phyloP scores from a whole-genome alignment of 2,329 filamentous ascomycete genomes.

The Fusarium napiforme region DNA sequence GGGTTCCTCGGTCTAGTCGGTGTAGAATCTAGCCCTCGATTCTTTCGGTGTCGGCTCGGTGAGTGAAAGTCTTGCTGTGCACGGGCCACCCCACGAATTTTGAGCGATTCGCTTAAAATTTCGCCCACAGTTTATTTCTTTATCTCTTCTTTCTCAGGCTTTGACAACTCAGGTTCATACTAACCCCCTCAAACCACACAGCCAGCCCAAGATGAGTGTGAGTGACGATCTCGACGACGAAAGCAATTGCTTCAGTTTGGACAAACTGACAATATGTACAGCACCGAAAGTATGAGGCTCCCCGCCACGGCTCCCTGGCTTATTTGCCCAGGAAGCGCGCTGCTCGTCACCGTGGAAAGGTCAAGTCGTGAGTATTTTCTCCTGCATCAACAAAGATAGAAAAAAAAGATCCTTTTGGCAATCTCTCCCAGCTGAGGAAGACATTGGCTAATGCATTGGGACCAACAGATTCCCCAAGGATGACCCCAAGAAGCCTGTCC shows the following conservation, averaged over 20 bases:
- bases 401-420: background rate
- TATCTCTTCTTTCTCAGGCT: constrained; percentile 48
- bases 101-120: constrained; percentile 53
- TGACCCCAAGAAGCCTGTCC: constrained; percentile 99
- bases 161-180: constrained; percentile 50
- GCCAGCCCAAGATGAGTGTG: constrained; percentile 56
- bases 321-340: constrained; percentile 92
- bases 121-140: constrained; percentile 51
- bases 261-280: constrained; percentile 40
- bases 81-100: constrained; percentile 43
- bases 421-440: background rate
- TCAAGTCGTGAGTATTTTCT: constrained; percentile 84
- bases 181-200: constrained; percentile 53
- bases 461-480: constrained; percentile 94
- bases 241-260: constrained; percentile 45
- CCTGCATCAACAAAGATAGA: background rate
- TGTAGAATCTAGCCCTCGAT: background rate
- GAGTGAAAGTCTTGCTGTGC: constrained; percentile 14
- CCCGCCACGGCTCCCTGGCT: constrained; percentile 93
- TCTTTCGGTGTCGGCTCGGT: constrained; percentile 19
- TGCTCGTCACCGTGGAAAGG: constrained; percentile 93
- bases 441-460: constrained; percentile 44
- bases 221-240: constrained; percentile 36
- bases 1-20: constrained; percentile 13
- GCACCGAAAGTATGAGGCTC: constrained; percentile 79